These are phyloP conservation scores for Russula griseocarnosa DNA, from an alignment of 768 basidiomycete genomes.

Conservation along the genomic window DNA sequence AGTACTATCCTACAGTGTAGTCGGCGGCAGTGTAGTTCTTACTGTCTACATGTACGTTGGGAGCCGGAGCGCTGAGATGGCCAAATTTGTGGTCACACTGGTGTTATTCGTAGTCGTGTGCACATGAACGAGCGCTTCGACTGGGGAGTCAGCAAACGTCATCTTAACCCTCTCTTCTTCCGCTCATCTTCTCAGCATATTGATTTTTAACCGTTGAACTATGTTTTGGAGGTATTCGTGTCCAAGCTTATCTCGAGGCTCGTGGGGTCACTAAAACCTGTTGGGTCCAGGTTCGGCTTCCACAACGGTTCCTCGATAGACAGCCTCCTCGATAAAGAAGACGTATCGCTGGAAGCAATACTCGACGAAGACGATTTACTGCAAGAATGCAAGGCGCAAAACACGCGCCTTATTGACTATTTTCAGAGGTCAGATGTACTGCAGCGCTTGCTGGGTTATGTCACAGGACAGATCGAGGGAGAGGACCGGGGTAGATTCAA, in stretches of 20 bases:
- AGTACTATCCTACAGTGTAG: not conserved
- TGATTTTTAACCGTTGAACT: not conserved
- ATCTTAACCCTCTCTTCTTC: not conserved
- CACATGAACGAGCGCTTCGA: conserved; percentile 5
- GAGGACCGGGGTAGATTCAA: conserved; percentile 78
- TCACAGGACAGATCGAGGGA: conserved; percentile 80
- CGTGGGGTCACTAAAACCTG: not conserved
- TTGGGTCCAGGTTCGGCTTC: conserved; percentile 71
- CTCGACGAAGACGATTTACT: conserved; percentile 92
- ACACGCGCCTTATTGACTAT: conserved; percentile 83
- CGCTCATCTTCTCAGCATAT: not conserved
- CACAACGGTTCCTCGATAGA: conserved; percentile 87
- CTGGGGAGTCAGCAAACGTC: not conserved
- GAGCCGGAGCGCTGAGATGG: not conserved
- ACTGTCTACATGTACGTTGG: not conserved
- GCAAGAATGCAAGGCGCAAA: conserved; percentile 94
- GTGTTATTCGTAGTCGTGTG: conserved; percentile 2
- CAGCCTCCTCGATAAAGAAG: conserved; percentile 84
- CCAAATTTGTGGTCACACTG: not conserved
- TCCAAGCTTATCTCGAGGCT: not conserved
- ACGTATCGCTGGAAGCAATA: conserved; percentile 83
- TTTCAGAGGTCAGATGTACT: conserved; percentile 79
- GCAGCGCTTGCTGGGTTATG: conserved; percentile 76
- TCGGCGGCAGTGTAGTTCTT: not conserved
- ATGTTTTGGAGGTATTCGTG: conserved; percentile 30